Evolutionary conservation across 2,329 filamentous ascomycete species (phyloP).

Genomic region (Phaeosphaeriaceae sp.): DNA sequence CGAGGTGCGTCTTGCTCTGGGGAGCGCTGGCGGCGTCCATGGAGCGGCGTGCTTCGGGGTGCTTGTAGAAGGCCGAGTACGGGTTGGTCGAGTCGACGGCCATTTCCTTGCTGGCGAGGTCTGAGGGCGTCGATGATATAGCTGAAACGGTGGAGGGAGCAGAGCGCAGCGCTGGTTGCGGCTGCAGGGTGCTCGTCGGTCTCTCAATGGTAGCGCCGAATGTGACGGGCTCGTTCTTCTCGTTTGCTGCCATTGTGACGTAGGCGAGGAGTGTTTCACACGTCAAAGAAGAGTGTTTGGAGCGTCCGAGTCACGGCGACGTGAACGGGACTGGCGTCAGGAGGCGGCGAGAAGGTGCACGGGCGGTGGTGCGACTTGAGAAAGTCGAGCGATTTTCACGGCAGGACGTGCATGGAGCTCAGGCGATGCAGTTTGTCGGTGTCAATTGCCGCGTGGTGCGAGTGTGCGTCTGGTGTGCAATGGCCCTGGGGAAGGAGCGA

Average conservation of each 20-base stretch:
- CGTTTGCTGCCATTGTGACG: slow-evolving; percentile 38
- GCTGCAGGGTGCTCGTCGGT: slow-evolving; percentile 25
- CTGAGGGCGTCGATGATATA: slow-evolving; percentile 43
- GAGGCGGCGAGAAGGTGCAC: slow-evolving; percentile 1
- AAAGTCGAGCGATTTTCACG: slow-evolving; percentile 4
- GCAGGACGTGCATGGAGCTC: slow-evolving; percentile 21
- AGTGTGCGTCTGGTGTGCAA: neutral
- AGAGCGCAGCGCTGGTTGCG: slow-evolving; percentile 31
- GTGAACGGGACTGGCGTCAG: slow-evolving; percentile 10
- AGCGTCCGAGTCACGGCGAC: slow-evolving; percentile 6
- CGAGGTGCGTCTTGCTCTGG: slow-evolving; percentile 42
- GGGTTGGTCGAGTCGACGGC: slow-evolving; percentile 48
- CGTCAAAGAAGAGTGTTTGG: slow-evolving; percentile 13
- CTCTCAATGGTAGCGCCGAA: slow-evolving; percentile 53
- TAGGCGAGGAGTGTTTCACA: slow-evolving; percentile 15
- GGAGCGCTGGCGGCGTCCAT: slow-evolving; percentile 39
- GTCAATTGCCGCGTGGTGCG: neutral
- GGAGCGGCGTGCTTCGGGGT: slow-evolving; percentile 53
- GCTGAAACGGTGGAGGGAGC: slow-evolving; percentile 43
- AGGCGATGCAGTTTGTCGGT: slow-evolving; percentile 8
- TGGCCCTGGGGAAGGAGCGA: slow-evolving; percentile 4
- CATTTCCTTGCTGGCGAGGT: slow-evolving; percentile 36
- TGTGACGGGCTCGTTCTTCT: slow-evolving; percentile 44
- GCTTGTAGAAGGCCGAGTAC: slow-evolving; percentile 57
- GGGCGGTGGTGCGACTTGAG: neutral